phyloP scores from a whole-genome alignment of 75 land plant species.

The Pinus taeda region DNA sequence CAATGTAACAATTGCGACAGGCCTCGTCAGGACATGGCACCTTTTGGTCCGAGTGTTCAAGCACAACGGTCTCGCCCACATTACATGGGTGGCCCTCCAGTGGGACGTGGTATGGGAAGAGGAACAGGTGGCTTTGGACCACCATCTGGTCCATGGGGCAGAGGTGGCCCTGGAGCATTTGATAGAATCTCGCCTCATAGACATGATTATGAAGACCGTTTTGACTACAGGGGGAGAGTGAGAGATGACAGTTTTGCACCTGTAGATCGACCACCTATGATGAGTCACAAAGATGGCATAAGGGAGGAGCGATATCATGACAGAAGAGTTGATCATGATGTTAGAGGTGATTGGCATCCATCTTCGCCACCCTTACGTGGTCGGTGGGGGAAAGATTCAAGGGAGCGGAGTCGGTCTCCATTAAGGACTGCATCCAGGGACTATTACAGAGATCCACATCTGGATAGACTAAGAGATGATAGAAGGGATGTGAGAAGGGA shows the following conservation, averaged over 20 bases:
- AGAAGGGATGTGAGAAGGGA: background rate
- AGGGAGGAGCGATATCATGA: slow-evolving; percentile 45
- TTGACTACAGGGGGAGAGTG: slow-evolving; percentile 32
- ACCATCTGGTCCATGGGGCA: slow-evolving; percentile 55
- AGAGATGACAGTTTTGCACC: slow-evolving; percentile 35
- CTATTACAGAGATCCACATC: slow-evolving; percentile 1
- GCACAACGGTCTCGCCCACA: slow-evolving; percentile 26
- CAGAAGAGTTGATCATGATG: slow-evolving; percentile 27
- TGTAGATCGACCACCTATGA: slow-evolving; percentile 30
- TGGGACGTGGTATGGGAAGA: slow-evolving; percentile 49
- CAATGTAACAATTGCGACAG: slow-evolving; percentile 74
- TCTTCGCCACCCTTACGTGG: slow-evolving; percentile 32
- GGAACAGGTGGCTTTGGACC: slow-evolving; percentile 45
- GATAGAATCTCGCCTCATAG: slow-evolving; percentile 24
- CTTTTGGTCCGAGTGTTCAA: slow-evolving; percentile 28
- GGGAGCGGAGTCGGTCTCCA: slow-evolving; percentile 76
- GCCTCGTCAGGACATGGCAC: slow-evolving; percentile 48
- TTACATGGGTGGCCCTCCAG: slow-evolving; percentile 41
- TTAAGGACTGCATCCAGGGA: slow-evolving; percentile 23
- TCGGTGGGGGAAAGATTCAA: slow-evolving; percentile 34
- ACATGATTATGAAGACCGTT: slow-evolving; percentile 32
- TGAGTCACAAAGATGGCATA: slow-evolving; percentile 31
- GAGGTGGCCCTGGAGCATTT: slow-evolving; percentile 50
- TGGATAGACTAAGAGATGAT: slow-evolving; percentile 8
- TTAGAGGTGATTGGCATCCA: slow-evolving; percentile 16